Percentiles rank a stretch among this genome's conserved stretches.
Conservation (phyloP, 2,329 filamentous ascomycete species). For the Pseudopithomyces maydicus region DNA sequence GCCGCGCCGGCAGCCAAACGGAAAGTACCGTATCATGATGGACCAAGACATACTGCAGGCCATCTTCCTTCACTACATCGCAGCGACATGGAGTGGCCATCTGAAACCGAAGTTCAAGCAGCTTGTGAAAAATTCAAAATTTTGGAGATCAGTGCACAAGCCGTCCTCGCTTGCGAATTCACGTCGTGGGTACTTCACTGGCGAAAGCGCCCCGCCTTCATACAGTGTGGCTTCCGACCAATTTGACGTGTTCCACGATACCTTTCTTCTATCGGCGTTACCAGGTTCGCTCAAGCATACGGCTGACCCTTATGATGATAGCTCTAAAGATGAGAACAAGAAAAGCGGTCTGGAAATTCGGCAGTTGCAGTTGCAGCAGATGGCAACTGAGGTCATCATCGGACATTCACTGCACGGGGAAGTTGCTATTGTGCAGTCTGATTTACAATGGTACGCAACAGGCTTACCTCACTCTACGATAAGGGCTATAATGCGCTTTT, state of each 20-base stretch:
- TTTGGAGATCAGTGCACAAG: slow-evolving; percentile 10
- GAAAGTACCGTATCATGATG: slow-evolving; percentile 54
- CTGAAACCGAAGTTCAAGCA: slow-evolving; percentile 29
- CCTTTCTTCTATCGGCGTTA: slow-evolving; percentile 13
- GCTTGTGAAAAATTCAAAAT: slow-evolving; percentile 4
- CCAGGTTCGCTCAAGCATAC: slow-evolving; percentile 28
- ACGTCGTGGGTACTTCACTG: slow-evolving; percentile 11
- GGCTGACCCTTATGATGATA: slow-evolving; percentile 14
- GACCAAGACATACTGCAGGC: slow-evolving; percentile 54
- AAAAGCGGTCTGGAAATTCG: slow-evolving; percentile 38
- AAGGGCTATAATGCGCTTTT: slow-evolving; percentile 47
- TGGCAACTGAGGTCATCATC: slow-evolving; percentile 47
- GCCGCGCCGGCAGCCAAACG: slow-evolving; percentile 50
- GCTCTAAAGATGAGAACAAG: slow-evolving; percentile 8
- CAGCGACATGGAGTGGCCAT: slow-evolving; percentile 41
- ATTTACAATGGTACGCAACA: slow-evolving; percentile 52
- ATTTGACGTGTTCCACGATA: slow-evolving; percentile 2
- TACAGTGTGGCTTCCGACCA: slow-evolving; percentile 23
- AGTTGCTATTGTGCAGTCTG: slow-evolving; percentile 49
- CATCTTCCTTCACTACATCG: slow-evolving; percentile 53
- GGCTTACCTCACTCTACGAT: slow-evolving; percentile 50
- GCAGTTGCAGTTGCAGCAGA: slow-evolving; percentile 46
- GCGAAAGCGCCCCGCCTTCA: not conserved
- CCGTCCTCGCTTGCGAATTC: not conserved
- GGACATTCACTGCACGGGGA: slow-evolving; percentile 40